Evolutionary conservation across 306 rosid genomes (phyloP).

Genomic region (Dryas alaskensis): DNA sequence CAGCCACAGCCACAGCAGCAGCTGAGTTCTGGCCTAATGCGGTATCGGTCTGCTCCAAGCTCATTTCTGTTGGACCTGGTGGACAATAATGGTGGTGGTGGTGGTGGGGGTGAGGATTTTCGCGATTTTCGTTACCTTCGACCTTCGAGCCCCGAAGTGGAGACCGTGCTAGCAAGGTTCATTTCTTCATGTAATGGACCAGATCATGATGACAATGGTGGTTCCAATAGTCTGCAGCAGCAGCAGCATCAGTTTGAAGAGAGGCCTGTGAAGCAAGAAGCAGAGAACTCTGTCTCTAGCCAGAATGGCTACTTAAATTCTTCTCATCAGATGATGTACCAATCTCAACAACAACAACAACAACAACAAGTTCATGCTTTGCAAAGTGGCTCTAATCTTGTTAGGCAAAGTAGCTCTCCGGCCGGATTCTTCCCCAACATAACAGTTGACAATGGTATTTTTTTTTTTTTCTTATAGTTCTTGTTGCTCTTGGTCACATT

Average conservation of each 20-base stretch:
- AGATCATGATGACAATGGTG: constrained; percentile 31
- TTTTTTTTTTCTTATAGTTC: constrained; percentile 3
- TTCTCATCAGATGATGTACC: constrained; percentile 37
- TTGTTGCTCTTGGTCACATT: background rate
- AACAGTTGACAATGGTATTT: constrained; percentile 53
- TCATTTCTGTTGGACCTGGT: constrained; percentile 39
- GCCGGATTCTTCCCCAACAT: constrained; percentile 53
- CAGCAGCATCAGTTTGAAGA: constrained; percentile 28
- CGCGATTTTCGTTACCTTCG: constrained; percentile 31
- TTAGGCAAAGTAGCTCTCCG: constrained; percentile 71
- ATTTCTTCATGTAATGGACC: constrained; percentile 46
- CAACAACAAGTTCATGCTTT: constrained; percentile 29
- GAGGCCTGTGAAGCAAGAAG: constrained; percentile 50
- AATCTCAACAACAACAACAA: constrained; percentile 22
- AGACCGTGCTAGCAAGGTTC: constrained; percentile 44
- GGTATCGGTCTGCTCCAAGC: constrained; percentile 63
- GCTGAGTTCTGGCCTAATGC: constrained; percentile 40
- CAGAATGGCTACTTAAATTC: constrained; percentile 38
- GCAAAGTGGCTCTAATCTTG: constrained; percentile 39
- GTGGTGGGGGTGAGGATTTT: constrained; percentile 26
- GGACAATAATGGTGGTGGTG: constrained; percentile 35
- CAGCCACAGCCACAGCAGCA: constrained; percentile 36
- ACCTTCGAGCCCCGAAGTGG: constrained; percentile 60
- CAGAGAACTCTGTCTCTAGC: constrained; percentile 33
- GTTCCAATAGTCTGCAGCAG: background rate